These are phyloP conservation scores for Dioszegia crocea DNA, from an alignment of 768 basidiomycete species.

Conservation along the genomic window DNA sequence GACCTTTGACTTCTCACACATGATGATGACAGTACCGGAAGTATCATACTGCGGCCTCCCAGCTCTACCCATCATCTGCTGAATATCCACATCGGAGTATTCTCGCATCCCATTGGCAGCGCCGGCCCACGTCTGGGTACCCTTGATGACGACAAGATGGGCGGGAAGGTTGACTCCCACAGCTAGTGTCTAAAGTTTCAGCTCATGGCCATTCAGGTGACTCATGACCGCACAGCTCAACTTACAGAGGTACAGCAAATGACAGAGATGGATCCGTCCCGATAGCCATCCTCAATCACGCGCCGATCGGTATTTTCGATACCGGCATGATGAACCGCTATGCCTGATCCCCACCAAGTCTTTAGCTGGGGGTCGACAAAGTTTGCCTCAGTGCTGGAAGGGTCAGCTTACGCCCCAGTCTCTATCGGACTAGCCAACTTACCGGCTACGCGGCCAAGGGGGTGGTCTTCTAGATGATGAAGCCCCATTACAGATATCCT, in stretches of 20 bases:
- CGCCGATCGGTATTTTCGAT: slow-evolving; percentile 68
- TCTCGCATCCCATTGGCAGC: slow-evolving; percentile 59
- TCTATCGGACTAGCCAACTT: not conserved
- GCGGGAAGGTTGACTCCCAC: slow-evolving; percentile 96
- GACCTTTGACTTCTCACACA: slow-evolving; percentile 35
- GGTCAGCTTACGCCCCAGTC: not conserved
- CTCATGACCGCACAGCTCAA: slow-evolving; percentile 9
- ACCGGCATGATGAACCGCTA: slow-evolving; percentile 92
- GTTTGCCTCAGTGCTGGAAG: slow-evolving; percentile 55
- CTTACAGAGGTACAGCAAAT: slow-evolving; percentile 79
- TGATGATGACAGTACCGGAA: slow-evolving; percentile 40
- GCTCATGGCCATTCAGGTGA: not conserved
- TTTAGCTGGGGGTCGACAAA: slow-evolving; percentile 67
- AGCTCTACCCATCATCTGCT: slow-evolving; percentile 90
- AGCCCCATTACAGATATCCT: slow-evolving; percentile 70
- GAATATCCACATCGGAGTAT: slow-evolving; percentile 88
- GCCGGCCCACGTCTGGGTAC: slow-evolving; percentile 74
- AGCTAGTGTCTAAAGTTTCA: slow-evolving; percentile 68
- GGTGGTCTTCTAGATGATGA: slow-evolving; percentile 46
- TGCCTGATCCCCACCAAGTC: slow-evolving; percentile 67
- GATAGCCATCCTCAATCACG: slow-evolving; percentile 67
- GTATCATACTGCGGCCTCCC: slow-evolving; percentile 87
- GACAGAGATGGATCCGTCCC: slow-evolving; percentile 62
- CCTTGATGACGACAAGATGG: slow-evolving; percentile 88
- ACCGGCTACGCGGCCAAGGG: slow-evolving; percentile 16